Conservation (phyloP, 1,284 basidiomycete genomes). For the Coniferiporia weirii region DNA sequence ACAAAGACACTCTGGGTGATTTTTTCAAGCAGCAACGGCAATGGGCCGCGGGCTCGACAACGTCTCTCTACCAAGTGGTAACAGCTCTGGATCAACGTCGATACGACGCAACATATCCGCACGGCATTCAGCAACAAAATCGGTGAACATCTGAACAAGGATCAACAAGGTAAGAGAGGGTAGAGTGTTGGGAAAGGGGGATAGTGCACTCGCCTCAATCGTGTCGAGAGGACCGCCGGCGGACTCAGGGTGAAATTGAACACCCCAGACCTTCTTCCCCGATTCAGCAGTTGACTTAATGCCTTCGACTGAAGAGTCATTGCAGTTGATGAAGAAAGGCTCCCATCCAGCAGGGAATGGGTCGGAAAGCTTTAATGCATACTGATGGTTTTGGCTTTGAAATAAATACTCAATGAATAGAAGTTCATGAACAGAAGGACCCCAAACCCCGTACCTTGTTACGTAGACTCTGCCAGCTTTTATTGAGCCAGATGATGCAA, state of each 20-base stretch:
- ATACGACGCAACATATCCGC: slow-evolving; percentile 39
- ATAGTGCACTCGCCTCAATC: slow-evolving; percentile 62
- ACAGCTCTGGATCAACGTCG: slow-evolving; percentile 13
- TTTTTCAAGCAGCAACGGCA: slow-evolving; percentile 21
- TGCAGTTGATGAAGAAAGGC: slow-evolving; percentile 97
- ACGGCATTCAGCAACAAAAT: slow-evolving; percentile 80
- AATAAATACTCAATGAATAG: slow-evolving; percentile 6
- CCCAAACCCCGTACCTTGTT: slow-evolving; percentile 60
- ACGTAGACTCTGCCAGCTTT: slow-evolving; percentile 96
- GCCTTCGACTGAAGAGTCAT: slow-evolving; percentile 95
- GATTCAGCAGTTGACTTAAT: slow-evolving; percentile 89
- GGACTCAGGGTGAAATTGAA: slow-evolving; percentile 95
- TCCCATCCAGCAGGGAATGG: slow-evolving; percentile 95
- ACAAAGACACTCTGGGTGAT: neutral
- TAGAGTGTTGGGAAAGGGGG: neutral
- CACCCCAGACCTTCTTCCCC: slow-evolving; percentile 89
- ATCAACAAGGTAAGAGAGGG: slow-evolving; percentile 1
- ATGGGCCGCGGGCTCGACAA: slow-evolving; percentile 24
- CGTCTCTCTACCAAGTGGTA: slow-evolving; percentile 23
- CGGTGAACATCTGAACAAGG: slow-evolving; percentile 75
- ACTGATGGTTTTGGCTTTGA: slow-evolving; percentile 88
- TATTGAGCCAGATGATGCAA: slow-evolving; percentile 87
- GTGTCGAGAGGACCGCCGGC: slow-evolving; percentile 91
- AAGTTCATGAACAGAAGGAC: neutral
- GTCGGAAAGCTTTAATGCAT: slow-evolving; percentile 88